Conservation (phyloP, 2,329 filamentous ascomycete species). For the Aspergillus neotritici region DNA sequence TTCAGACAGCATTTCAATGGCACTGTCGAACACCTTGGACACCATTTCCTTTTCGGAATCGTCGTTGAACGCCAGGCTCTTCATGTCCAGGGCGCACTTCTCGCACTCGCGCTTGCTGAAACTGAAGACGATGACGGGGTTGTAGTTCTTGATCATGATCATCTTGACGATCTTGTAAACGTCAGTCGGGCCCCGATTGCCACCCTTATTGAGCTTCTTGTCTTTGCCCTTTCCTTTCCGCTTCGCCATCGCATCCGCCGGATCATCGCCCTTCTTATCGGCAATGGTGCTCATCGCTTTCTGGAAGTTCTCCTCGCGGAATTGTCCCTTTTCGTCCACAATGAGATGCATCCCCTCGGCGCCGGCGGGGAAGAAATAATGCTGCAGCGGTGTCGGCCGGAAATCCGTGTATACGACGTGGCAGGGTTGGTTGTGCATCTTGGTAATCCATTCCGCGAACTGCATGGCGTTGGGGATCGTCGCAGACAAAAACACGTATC, state of each 20-base stretch:
- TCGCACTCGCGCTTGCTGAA: conserved; percentile 98
- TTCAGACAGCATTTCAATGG: conserved; percentile 85
- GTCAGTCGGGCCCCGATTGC: conserved; percentile 65
- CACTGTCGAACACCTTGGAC: conserved; percentile 85
- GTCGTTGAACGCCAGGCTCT: conserved; percentile 85
- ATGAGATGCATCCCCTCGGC: conserved; percentile 89
- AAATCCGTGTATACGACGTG: conserved; percentile 99
- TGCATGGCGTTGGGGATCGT: conserved; percentile 99
- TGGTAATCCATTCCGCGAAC: conserved; percentile 98
- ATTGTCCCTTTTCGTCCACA: conserved; percentile 93
- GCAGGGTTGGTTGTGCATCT: conserved; percentile 94
- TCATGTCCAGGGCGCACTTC: conserved; percentile 80
- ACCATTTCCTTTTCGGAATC: conserved; percentile 95
- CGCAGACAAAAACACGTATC: conserved; percentile 95
- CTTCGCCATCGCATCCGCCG: conserved; percentile 71
- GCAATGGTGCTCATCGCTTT: conserved; percentile 88
- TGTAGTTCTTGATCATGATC: conserved; percentile 97
- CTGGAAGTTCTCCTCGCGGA: conserved; percentile 96
- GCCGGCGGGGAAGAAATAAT: conserved; percentile 94
- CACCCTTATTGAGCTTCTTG: conserved; percentile 86
- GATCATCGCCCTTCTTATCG: conserved; percentile 78
- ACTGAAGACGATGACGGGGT: conserved; percentile 98
- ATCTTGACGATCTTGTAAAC: conserved; percentile 98
- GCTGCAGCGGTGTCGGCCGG: conserved; percentile 89
- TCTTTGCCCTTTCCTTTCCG: conserved; percentile 83